Evolutionary conservation across 345 rosid species (phyloP), one percentile per base, ranked within the genome.

Genomic region (Ceriops tagal): DNA sequence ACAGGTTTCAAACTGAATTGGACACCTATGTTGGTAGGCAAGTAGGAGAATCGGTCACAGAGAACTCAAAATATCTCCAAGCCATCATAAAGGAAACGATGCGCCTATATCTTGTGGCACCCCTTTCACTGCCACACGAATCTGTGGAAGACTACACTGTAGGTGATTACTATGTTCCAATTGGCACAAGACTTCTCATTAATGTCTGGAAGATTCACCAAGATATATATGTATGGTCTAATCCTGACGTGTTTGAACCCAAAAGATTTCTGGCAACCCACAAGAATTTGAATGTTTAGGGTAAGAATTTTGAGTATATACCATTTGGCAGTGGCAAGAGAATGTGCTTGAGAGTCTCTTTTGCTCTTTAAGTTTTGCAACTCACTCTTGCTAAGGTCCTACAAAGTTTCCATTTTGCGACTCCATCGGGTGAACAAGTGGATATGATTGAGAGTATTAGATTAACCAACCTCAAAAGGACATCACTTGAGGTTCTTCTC

Each of bases 251-350:
- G 27, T 56, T 46, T 27, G 31, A 24, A 19, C 72, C 58, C 24
- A 46, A 57, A 31, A 55, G 71, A 20, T 67, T 67, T 24, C 72
- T 68, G 0, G 19, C 53, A 4, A 22, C 39, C 10, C 58, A 60
- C 7, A 28, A 6, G 4, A 11, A 69, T 28, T 18, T 35, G 2
- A 58, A 56, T 11, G 34, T 58, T 9, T 6, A n/a, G 34, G 62
- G 61, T 18, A 18, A 22, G 53, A 46, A 63, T 32, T 43, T 43
- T 19, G 61, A 67, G 9, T 35, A 9, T 5, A 16, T 57, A 8
- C 53, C 71, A 55, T 67, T 67, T 53, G 53, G 71, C 22, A 26
- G n/a, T 22, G 62, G 71, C 15, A 34, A 53, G 37, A 55, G 71
- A 55, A 57, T 37, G 35, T 67, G 62, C 52, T 62, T 8, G 7